Evolutionary conservation across 2,329 filamentous ascomycete species (phyloP).

Genomic region (Fusarium anguioides): DNA sequence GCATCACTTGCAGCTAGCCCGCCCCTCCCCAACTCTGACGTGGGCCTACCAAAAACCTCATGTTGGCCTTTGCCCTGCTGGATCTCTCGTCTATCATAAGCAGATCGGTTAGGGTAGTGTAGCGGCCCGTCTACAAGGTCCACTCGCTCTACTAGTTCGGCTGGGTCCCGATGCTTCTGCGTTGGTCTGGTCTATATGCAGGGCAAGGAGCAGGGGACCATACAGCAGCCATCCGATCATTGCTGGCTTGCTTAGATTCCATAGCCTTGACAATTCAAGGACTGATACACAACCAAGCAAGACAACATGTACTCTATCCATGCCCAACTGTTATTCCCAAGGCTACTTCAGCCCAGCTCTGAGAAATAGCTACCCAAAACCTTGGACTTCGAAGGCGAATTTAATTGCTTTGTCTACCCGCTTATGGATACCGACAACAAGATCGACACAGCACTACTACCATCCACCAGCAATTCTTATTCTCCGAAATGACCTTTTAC

Average conservation of each 20-base stretch:
- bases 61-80: slow-evolving; percentile 21
- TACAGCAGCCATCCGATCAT: not conserved
- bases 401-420: slow-evolving; percentile 38
- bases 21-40: slow-evolving; percentile 25
- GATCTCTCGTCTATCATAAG: slow-evolving; percentile 27
- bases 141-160: not conserved
- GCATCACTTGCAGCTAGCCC: slow-evolving; percentile 33
- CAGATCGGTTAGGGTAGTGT: slow-evolving; percentile 12
- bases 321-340: slow-evolving; percentile 14
- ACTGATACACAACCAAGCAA: not conserved
- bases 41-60: slow-evolving; percentile 26
- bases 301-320: not conserved
- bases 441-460: slow-evolving; percentile 40
- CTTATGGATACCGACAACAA: slow-evolving; percentile 38
- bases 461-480: slow-evolving; percentile 22
- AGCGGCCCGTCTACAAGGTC: slow-evolving; percentile 22
- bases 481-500: slow-evolving; percentile 35
- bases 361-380: slow-evolving; percentile 9
- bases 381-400: slow-evolving; percentile 11
- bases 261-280: slow-evolving; percentile 15
- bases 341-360: not conserved
- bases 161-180: slow-evolving; percentile 10
- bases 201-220: not conserved
- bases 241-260: slow-evolving; percentile 14
- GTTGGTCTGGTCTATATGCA: slow-evolving; percentile 3